These are phyloP conservation scores for Leccinum subrobustum DNA, from an alignment of 1,284 basidiomycete species.

Conservation along the genomic window DNA sequence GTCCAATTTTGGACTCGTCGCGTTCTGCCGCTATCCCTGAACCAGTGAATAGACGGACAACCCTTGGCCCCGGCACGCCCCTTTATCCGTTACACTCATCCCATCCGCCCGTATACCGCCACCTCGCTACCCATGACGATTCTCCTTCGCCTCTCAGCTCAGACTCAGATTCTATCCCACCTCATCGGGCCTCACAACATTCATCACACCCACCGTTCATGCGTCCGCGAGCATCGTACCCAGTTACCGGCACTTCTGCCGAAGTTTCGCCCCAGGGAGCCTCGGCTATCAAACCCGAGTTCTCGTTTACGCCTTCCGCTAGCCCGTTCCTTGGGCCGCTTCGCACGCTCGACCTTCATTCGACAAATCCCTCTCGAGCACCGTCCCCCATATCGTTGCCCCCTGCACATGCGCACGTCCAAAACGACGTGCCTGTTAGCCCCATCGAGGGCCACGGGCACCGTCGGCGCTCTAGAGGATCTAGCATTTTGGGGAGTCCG, in stretches of 20 bases:
- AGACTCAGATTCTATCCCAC: conserved; percentile 55
- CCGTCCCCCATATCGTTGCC: conserved; percentile 67
- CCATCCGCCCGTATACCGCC: conserved; percentile 36
- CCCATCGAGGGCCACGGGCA: conserved; percentile 34
- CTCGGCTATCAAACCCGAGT: conserved; percentile 32
- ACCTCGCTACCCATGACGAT: conserved; percentile 47
- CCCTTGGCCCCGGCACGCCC: conserved; percentile 32
- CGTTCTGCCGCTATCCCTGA: conserved; percentile 27
- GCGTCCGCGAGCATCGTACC: conserved; percentile 26
- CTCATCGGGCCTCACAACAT: conserved; percentile 31
- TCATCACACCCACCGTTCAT: conserved; percentile 23
- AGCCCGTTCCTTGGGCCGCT: conserved; percentile 85
- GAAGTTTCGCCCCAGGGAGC: conserved; percentile 29
- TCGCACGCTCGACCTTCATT: conserved; percentile 71
- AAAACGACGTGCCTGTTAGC: conserved; percentile 30
- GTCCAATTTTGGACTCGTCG: conserved; percentile 19
- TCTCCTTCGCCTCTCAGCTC: conserved; percentile 68
- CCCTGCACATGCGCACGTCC: conserved; percentile 39
- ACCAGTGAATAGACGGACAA: conserved; percentile 19
- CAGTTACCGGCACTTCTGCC: conserved; percentile 15
- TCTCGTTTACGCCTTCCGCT: conserved; percentile 60
- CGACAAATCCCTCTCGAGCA: conserved; percentile 60
- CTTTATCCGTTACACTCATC: conserved; percentile 42
- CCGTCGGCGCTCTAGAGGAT: conserved; percentile 27
- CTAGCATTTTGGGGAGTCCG: conserved; percentile 42